Evolutionary conservation across 331 rosid genomes (phyloP).

Genomic region (Telfairia occidentalis): DNA sequence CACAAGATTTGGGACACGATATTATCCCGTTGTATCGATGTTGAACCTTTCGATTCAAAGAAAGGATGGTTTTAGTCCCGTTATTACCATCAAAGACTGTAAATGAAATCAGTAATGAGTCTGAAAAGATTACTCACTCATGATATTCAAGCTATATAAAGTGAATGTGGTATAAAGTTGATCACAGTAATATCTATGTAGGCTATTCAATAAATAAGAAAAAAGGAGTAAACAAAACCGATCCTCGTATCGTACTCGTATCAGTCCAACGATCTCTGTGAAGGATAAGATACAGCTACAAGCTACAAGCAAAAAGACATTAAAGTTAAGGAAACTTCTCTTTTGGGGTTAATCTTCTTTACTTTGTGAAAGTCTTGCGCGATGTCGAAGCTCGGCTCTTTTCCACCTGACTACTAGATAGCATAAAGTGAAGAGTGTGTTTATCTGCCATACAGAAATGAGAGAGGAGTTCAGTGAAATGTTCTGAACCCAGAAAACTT

Average conservation of each 20-base stretch:
- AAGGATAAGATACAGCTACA: slow-evolving; percentile 2
- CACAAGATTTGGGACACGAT: not conserved
- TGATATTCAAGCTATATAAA: not conserved
- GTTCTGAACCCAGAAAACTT: not conserved
- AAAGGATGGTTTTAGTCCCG: not conserved
- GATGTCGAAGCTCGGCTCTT: slow-evolving; percentile 84
- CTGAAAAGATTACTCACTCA: not conserved
- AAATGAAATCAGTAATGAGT: not conserved
- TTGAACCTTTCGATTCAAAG: not conserved
- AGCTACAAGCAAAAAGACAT: not conserved
- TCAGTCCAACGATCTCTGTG: not conserved
- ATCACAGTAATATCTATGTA: not conserved
- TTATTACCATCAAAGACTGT: not conserved
- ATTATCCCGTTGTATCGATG: not conserved
- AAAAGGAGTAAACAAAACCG: not conserved
- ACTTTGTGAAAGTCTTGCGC: slow-evolving; percentile 55
- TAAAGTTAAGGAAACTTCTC: not conserved
- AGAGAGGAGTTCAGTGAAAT: slow-evolving; percentile 13
- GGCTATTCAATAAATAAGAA: not conserved
- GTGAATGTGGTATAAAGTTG: not conserved
- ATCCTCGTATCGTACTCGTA: not conserved
- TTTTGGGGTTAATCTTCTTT: slow-evolving; percentile 50
- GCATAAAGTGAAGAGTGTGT: slow-evolving; percentile 76
- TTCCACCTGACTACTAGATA: slow-evolving; percentile 84
- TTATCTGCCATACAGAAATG: slow-evolving; percentile 48